phyloP scores from a whole-genome alignment of 2,329 filamentous ascomycete species.

The Hymenoscyphus infarciens region DNA sequence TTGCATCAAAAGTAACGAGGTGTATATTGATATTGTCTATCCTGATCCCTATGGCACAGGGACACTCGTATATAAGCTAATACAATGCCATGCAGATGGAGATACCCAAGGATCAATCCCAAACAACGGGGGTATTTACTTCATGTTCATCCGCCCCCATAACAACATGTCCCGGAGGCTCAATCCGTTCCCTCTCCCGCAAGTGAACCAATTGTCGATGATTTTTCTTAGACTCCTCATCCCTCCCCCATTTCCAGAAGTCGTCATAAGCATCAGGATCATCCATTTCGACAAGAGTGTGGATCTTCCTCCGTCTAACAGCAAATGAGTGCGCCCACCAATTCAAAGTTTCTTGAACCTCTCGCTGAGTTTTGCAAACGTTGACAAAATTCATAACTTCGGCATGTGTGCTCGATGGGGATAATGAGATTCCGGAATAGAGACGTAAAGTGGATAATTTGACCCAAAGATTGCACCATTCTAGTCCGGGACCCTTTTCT shows the following conservation, averaged over 20 bases:
- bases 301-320: slow-evolving; percentile 12
- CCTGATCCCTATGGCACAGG: background rate
- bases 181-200: background rate
- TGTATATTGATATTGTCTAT: background rate
- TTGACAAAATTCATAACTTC: slow-evolving; percentile 18
- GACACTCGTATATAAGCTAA: background rate
- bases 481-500: slow-evolving; percentile 21
- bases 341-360: slow-evolving; percentile 21
- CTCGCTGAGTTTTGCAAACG: slow-evolving; percentile 18
- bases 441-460: slow-evolving; percentile 23
- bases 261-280: slow-evolving; percentile 20
- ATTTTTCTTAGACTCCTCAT: slow-evolving; percentile 19
- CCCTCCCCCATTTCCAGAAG: slow-evolving; percentile 18
- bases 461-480: slow-evolving; percentile 30
- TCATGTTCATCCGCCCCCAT: background rate
- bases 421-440: slow-evolving; percentile 18
- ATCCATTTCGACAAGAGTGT: slow-evolving; percentile 26
- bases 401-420: slow-evolving; percentile 10
- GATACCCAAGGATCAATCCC: background rate
- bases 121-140: background rate
- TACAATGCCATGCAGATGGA: background rate
- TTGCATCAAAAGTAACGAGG: background rate
- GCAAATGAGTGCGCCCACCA: slow-evolving; percentile 18
- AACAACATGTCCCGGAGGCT: slow-evolving; percentile 2
- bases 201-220: slow-evolving; percentile 11